Evolutionary conservation across 2,329 filamentous ascomycete species (phyloP).

Genomic region (Exophiala oligosperma): DNA sequence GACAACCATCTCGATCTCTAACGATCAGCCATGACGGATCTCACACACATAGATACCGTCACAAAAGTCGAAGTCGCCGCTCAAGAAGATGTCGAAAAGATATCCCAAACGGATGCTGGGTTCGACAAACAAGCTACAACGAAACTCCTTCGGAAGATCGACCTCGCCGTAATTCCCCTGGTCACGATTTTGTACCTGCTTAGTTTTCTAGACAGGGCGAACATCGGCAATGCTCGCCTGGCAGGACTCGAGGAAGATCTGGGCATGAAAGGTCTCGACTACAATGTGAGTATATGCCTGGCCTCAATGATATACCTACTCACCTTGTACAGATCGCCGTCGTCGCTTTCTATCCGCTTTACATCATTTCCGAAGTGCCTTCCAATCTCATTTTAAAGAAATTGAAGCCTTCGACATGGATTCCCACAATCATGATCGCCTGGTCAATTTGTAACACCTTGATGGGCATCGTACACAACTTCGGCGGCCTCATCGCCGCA

Average conservation of each 20-base stretch:
- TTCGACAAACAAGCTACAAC: slow-evolving; percentile 29
- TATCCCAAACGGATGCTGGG: slow-evolving; percentile 6
- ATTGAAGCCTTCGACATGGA: slow-evolving; percentile 16
- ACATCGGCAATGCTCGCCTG: slow-evolving; percentile 50
- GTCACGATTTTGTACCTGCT: slow-evolving; percentile 64
- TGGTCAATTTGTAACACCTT: slow-evolving; percentile 53
- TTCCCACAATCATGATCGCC: slow-evolving; percentile 30
- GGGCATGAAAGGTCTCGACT: slow-evolving; percentile 45
- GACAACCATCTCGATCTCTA: no score
- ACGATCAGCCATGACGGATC: no score
- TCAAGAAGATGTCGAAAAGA: no score
- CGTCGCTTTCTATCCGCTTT: slow-evolving; percentile 25
- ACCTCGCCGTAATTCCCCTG: slow-evolving; percentile 42
- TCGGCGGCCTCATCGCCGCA: slow-evolving; percentile 12
- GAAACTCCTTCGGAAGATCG: slow-evolving; percentile 32
- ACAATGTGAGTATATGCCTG: slow-evolving; percentile 33
- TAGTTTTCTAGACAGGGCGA: slow-evolving; percentile 49
- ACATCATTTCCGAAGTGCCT: slow-evolving; percentile 35
- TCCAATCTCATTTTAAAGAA: slow-evolving; percentile 35
- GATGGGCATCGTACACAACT: slow-evolving; percentile 47
- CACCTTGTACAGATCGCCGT: slow-evolving; percentile 32
- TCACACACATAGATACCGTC: no score
- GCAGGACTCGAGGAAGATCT: slow-evolving; percentile 45
- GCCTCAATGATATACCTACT: neutral
- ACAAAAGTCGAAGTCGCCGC: no score